Evolutionary conservation across 164 flowering plant genomes (phyloP).

Genomic region (Hamamelis virginiana): DNA sequence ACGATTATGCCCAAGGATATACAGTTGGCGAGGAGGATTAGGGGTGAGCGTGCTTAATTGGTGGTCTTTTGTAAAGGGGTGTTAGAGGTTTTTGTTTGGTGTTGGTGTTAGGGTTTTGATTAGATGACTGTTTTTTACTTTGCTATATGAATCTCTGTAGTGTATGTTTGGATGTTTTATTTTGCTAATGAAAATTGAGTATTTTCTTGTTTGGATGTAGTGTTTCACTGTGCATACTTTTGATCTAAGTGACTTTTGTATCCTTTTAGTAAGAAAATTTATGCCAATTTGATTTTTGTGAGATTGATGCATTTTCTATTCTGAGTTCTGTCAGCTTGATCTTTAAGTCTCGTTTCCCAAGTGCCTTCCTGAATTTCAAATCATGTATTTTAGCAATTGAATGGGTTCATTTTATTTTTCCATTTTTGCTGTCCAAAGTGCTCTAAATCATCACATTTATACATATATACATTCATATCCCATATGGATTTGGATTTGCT

Average conservation of each 20-base stretch:
- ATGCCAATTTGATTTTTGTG: too few species aligned
- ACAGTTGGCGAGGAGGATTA: slow-evolving; percentile 37
- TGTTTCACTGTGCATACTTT: too few species aligned
- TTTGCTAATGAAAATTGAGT: background rate
- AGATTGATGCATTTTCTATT: too few species aligned
- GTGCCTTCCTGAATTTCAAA: too few species aligned
- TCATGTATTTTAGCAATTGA: too few species aligned
- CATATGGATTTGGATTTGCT: too few species aligned
- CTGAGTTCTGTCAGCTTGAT: too few species aligned
- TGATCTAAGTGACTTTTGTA: background rate
- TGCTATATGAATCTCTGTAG: background rate
- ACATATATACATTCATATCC: too few species aligned
- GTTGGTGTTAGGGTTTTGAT: slow-evolving; percentile 7
- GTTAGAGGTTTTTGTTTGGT: background rate
- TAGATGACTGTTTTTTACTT: background rate
- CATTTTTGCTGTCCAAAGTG: too few species aligned
- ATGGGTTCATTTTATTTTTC: too few species aligned
- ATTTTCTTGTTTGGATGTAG: background rate
- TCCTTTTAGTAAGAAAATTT: background rate
- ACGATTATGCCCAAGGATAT: slow-evolving; percentile 48
- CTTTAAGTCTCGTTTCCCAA: too few species aligned
- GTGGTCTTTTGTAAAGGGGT: background rate
- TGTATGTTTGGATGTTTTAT: background rate
- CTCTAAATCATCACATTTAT: too few species aligned
- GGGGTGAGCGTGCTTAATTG: slow-evolving; percentile 37